A percentile compares a stretch with the other conserved stretches of the same genome.
Conservation (phyloP, 345 rosid genomes). For the Rhodomyrtus tomentosa region DNA sequence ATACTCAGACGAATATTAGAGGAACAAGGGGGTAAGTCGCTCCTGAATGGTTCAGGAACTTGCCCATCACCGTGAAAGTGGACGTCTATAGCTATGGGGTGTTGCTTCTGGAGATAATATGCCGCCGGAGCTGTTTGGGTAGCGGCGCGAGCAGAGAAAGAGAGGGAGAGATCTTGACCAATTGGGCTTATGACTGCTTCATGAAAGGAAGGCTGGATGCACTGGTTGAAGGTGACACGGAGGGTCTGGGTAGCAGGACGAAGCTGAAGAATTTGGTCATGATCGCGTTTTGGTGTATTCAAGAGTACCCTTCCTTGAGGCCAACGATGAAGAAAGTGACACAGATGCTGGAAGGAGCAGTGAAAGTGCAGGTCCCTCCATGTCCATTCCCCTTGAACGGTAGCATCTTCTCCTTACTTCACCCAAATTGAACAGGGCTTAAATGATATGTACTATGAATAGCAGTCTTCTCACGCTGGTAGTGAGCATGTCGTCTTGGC, state of each 20-base stretch:
- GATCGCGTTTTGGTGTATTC: constrained; percentile 40
- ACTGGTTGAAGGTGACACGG: constrained; percentile 11
- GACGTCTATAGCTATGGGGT: constrained; percentile 23
- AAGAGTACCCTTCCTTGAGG: constrained; percentile 24
- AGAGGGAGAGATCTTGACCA: constrained; percentile 25
- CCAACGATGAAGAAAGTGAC: constrained; percentile 35
- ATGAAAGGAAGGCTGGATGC: constrained; percentile 11
- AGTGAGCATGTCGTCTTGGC: not conserved
- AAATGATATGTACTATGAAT: not conserved
- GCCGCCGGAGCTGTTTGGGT: not conserved
- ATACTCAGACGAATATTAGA: constrained; percentile 7
- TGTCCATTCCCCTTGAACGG: not conserved
- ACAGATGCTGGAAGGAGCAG: constrained; percentile 38
- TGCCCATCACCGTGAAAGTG: constrained; percentile 6
- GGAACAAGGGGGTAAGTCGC: constrained; percentile 24
- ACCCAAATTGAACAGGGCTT: not conserved
- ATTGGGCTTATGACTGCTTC: constrained; percentile 35
- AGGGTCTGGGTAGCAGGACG: constrained; percentile 2
- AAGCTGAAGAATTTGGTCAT: constrained; percentile 1
- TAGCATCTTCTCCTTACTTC: not conserved
- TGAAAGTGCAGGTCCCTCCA: constrained; percentile 16
- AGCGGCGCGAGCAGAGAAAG: not conserved
- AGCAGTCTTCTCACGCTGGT: not conserved
- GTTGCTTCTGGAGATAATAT: constrained; percentile 17
- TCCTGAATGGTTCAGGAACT: constrained; percentile 21